Conservation (phyloP, 2,329 filamentous ascomycete genomes). For the Ophiostoma ulmi region DNA sequence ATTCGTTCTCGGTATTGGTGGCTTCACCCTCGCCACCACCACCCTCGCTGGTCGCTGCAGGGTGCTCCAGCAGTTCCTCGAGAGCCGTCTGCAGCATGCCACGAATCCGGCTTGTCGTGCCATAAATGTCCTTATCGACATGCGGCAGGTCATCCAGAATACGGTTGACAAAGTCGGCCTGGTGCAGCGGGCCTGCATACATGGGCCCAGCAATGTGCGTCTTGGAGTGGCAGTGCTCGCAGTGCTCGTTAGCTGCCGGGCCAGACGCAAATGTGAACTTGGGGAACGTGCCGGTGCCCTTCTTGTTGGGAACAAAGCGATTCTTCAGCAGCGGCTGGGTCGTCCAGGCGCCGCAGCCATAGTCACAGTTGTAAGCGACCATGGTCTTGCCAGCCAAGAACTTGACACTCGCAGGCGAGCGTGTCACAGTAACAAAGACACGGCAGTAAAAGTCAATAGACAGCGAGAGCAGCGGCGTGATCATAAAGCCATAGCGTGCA, state of each 20-base stretch:
- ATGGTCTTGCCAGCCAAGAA: conserved; percentile 87
- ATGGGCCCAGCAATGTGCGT: conserved; percentile 90
- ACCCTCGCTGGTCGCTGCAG: conserved; percentile 69
- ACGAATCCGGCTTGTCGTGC: conserved; percentile 73
- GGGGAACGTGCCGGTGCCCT: conserved; percentile 62
- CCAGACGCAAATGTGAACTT: conserved; percentile 73
- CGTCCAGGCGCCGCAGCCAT: conserved; percentile 86
- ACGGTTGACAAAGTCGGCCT: conserved; percentile 71
- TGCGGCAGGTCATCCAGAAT: conserved; percentile 68
- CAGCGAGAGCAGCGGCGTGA: conserved; percentile 85
- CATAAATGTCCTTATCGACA: conserved; percentile 65
- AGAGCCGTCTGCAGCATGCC: conserved; percentile 88
- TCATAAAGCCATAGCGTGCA: conserved; percentile 76
- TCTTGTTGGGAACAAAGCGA: conserved; percentile 62
- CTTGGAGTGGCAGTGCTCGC: conserved; percentile 78
- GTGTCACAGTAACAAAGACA: conserved; percentile 77
- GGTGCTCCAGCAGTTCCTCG: conserved; percentile 54
- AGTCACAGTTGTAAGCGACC: conserved; percentile 85
- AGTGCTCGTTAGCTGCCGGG: conserved; percentile 60
- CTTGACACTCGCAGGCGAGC: conserved; percentile 80
- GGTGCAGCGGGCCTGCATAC: conserved; percentile 88
- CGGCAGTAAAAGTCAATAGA: conserved; percentile 95
- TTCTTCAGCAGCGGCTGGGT: conserved; percentile 73
- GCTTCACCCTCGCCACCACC: conserved; percentile 36
- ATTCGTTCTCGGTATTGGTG: neutral